Evolutionary conservation across 257 asterid species (phyloP).

Genomic region (Buddleja alternifolia): DNA sequence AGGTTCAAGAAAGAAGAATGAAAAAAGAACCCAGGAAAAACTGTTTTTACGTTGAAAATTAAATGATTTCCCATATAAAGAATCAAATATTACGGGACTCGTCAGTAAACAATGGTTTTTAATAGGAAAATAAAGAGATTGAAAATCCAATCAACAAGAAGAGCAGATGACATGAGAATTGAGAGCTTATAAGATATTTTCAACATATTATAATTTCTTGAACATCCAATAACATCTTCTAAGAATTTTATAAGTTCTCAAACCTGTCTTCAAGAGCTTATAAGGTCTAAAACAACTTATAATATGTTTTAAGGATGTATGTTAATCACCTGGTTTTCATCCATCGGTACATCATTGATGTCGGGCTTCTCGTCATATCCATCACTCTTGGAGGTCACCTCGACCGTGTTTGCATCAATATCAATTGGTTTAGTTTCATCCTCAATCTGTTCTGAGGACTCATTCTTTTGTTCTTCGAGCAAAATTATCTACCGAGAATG

Average conservation of each 20-base stretch:
- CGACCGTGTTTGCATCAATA: slow-evolving; percentile 30
- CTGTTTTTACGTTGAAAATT: too few species aligned
- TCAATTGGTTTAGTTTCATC: slow-evolving; percentile 69
- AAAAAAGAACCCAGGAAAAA: too few species aligned
- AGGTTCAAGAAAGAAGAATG: too few species aligned
- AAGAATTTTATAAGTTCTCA: background rate
- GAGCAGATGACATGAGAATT: background rate
- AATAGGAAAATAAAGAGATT: background rate
- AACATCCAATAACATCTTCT: slow-evolving; percentile 6
- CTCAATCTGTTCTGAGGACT: slow-evolving; percentile 63
- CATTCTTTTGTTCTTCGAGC: slow-evolving; percentile 82
- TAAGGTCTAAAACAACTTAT: background rate
- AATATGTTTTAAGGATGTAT: slow-evolving; percentile 3
- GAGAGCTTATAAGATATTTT: slow-evolving; percentile 5
- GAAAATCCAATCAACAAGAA: background rate
- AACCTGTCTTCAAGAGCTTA: too few species aligned
- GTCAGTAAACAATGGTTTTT: background rate
- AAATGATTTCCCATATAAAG: too few species aligned
- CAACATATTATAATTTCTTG: background rate
- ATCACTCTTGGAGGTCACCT: slow-evolving; percentile 50
- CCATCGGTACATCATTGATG: slow-evolving; percentile 80
- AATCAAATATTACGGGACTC: too few species aligned
- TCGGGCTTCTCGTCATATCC: slow-evolving; percentile 82
- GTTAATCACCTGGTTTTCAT: slow-evolving; percentile 59
- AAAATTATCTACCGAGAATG: slow-evolving; percentile 53